A percentile compares a stretch with the other conserved stretches of the same genome.
Evolutionary conservation across 495 filamentous ascomycete species (phyloP).

Genomic region (Bathelium albidoporum): DNA sequence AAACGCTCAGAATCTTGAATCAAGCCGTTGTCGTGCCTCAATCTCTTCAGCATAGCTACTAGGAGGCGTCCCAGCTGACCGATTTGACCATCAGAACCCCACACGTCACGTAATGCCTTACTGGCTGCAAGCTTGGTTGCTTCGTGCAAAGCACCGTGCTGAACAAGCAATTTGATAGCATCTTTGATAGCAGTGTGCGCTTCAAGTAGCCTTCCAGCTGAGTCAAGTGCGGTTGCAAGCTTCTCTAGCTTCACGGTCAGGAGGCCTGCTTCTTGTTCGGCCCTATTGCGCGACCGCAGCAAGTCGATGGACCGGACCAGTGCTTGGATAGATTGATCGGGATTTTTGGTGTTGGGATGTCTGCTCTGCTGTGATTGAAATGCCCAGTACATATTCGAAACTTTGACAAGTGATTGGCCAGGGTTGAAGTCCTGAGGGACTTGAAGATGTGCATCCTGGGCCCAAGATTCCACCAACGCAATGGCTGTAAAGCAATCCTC

Average conservation of each 20-base stretch:
- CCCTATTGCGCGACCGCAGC: conserved; percentile 31
- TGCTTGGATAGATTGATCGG: conserved; percentile 32
- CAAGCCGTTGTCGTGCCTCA: not conserved
- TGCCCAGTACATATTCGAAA: conserved; percentile 74
- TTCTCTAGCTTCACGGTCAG: conserved; percentile 46
- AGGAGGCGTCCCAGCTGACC: conserved; percentile 39
- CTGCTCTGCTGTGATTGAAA: conserved; percentile 46
- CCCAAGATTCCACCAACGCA: not conserved
- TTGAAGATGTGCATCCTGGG: not conserved
- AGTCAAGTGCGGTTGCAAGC: conserved; percentile 26
- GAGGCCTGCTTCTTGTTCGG: conserved; percentile 39
- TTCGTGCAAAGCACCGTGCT: conserved; percentile 33
- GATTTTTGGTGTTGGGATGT: conserved; percentile 17
- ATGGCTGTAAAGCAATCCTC: conserved; percentile 38
- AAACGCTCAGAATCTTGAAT: conserved; percentile 13
- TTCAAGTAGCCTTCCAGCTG: not conserved
- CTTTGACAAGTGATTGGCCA: conserved; percentile 38
- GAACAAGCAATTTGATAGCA: conserved; percentile 40
- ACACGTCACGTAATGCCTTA: conserved; percentile 20
- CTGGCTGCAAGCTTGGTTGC: conserved; percentile 24
- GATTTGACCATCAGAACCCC: conserved; percentile 16
- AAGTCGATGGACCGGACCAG: conserved; percentile 42
- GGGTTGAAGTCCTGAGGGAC: not conserved
- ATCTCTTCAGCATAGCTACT: conserved; percentile 33
- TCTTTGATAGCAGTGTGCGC: conserved; percentile 11